A percentile compares a stretch with the other conserved stretches of the same genome.
Evolutionary conservation across 1,284 basidiomycete genomes (phyloP).

Genomic region (Neotropicomus parvogracilis): DNA sequence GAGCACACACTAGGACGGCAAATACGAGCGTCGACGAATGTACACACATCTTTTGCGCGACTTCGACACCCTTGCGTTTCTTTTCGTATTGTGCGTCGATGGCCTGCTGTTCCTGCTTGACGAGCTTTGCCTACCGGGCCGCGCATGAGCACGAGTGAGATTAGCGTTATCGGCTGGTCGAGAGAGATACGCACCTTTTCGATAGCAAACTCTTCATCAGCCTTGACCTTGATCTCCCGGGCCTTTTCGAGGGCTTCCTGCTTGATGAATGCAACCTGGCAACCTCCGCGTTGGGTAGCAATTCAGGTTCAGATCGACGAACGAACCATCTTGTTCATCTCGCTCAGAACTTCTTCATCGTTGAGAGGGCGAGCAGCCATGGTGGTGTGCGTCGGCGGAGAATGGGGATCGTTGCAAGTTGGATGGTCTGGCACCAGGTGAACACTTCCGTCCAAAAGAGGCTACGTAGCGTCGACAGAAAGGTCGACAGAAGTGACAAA

Average conservation of each 20-base stretch:
- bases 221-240: slow-evolving; percentile 93
- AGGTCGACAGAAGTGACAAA: neutral
- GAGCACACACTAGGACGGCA: neutral
- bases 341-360: slow-evolving; percentile 92
- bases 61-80: slow-evolving; percentile 89
- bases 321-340: slow-evolving; percentile 99
- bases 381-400: slow-evolving; percentile 9
- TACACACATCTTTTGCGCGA: slow-evolving; percentile 90
- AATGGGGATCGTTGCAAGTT: neutral
- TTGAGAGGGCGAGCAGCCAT: slow-evolving; percentile 76
- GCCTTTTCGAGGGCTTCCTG: slow-evolving; percentile 96
- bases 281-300: slow-evolving; percentile 7
- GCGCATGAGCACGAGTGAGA: neutral
- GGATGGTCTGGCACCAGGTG: too few relatives aligned
- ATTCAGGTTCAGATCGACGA: neutral
- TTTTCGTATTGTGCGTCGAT: slow-evolving; percentile 93
- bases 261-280: slow-evolving; percentile 91
- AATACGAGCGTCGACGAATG: neutral
- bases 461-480: too few relatives aligned
- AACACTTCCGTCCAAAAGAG: too few relatives aligned
- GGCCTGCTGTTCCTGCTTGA: slow-evolving; percentile 88
- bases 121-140: slow-evolving; percentile 78
- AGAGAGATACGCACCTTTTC: slow-evolving; percentile 67
- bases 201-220: slow-evolving; percentile 95
- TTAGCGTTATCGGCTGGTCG: neutral